A percentile compares a stretch with the other conserved stretches of the same genome.
phyloP scores from a whole-genome alignment of 2,329 filamentous ascomycete genomes.

The Colletotrichum cuscutae region DNA sequence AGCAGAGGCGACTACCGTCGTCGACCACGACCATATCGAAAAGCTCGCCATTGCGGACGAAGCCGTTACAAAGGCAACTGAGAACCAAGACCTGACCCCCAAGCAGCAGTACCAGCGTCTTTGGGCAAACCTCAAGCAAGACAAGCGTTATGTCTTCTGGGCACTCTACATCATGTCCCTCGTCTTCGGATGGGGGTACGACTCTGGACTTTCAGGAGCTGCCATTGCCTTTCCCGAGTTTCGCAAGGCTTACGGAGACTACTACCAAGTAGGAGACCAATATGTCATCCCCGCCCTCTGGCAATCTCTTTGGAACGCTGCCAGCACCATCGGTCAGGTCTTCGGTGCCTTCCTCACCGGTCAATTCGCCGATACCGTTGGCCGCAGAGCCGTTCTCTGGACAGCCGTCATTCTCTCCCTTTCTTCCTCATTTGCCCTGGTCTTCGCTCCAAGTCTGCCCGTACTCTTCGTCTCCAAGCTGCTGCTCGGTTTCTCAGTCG shows the following conservation, averaged over 20 bases:
- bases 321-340: background rate
- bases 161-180: conserved; percentile 44
- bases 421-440: background rate
- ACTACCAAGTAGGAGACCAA: background rate
- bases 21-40: background rate
- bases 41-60: background rate
- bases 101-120: background rate
- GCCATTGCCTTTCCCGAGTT: conserved; percentile 49
- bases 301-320: background rate
- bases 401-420: background rate
- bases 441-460: background rate
- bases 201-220: conserved; percentile 47
- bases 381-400: background rate
- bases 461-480: background rate
- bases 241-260: conserved; percentile 28
- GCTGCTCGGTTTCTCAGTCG: background rate
- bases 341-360: background rate
- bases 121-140: conserved; percentile 35
- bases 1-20: background rate
- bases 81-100: background rate
- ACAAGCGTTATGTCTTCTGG: conserved; percentile 42
- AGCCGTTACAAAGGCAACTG: background rate
- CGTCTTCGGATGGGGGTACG: conserved; percentile 48
- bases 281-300: background rate
- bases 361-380: background rate